Evolutionary conservation across 2,329 filamentous ascomycete species (phyloP), one percentile per base, ranked within the genome.

Genomic region (Corinectria fuckeliana): DNA sequence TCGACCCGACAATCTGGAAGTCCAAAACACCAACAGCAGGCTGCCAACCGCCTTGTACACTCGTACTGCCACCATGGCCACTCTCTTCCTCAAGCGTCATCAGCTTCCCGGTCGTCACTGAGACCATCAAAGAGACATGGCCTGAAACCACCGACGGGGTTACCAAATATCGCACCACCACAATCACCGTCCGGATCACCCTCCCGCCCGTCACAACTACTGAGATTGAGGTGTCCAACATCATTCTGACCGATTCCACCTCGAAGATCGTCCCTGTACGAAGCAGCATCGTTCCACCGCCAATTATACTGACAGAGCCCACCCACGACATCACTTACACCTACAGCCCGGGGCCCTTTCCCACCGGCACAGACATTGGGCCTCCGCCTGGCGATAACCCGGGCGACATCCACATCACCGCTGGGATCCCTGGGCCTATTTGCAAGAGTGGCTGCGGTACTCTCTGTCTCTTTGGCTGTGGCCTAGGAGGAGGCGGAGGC

Each of bases 121-220:
- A 58, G 25, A 62, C 61, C 0, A 28, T 62, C 23, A 48, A 61
- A 13, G 54, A 63, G 23, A 58, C 60, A 1, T 63, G 38, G 53
- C 54, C 58, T 0, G 54, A 62, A 42, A 58, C 58, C 16, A 62
- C 60, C 13, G 13, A 42, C 13, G 58, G 60, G 1, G 54, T 63
- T 23, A 49, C 25, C n/a, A 47, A 54, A 32, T 63, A 58, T 26
- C 53, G 45, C 9, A 63, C 58, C 26, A 58, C 53, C 0, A 63
- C 54, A n/a, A 62, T 63, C 53, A 63, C 58, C 1, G 54, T 62
- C 5, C 55, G 16, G 1, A 58, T 62, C 34, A 63, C 60, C 2
- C 28, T 63, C 0, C 60, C 60, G 3, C 60, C 58, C 7, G 16
- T 63, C 6, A 62, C 53, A 3, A 51, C 60, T 1, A 50, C 60